Evolutionary conservation across 2,329 filamentous ascomycete species (phyloP).

Genomic region (Penicillium griseofulvum): DNA sequence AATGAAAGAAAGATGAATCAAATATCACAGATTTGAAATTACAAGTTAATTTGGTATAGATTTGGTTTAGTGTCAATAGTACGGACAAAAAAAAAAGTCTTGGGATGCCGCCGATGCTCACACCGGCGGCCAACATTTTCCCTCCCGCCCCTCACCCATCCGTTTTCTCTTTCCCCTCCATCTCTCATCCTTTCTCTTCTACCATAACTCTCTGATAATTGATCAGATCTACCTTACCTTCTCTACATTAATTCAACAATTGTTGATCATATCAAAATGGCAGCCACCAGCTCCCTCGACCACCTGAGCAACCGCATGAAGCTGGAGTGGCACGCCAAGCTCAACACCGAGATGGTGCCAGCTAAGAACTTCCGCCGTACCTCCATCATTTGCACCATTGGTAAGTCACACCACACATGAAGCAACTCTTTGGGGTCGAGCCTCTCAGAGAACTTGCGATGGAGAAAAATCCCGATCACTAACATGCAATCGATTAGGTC

Average conservation of each 20-base stretch:
- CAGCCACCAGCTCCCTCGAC: slow-evolving; percentile 77
- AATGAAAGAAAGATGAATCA: neutral
- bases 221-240: slow-evolving; percentile 8
- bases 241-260: slow-evolving; percentile 10
- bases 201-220: slow-evolving; percentile 15
- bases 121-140: slow-evolving; percentile 39
- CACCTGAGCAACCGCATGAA: slow-evolving; percentile 77
- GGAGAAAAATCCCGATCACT: slow-evolving; percentile 14
- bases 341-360: slow-evolving; percentile 86
- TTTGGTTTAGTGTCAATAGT: neutral
- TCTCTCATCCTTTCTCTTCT: slow-evolving; percentile 13
- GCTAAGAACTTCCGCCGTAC: slow-evolving; percentile 90
- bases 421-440: neutral
- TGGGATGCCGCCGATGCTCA: slow-evolving; percentile 16
- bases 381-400: slow-evolving; percentile 98
- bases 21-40: neutral
- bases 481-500: slow-evolving; percentile 52
- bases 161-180: slow-evolving; percentile 22
- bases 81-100: slow-evolving; percentile 17
- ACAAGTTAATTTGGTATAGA: slow-evolving; percentile 6
- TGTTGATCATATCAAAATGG: slow-evolving; percentile 48
- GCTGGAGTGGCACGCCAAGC: slow-evolving; percentile 68
- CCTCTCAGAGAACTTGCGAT: neutral
- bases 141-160: slow-evolving; percentile 28
- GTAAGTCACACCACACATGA: slow-evolving; percentile 42